phyloP scores from a whole-genome alignment of 1,284 basidiomycete genomes.

The Ustilago curta region DNA sequence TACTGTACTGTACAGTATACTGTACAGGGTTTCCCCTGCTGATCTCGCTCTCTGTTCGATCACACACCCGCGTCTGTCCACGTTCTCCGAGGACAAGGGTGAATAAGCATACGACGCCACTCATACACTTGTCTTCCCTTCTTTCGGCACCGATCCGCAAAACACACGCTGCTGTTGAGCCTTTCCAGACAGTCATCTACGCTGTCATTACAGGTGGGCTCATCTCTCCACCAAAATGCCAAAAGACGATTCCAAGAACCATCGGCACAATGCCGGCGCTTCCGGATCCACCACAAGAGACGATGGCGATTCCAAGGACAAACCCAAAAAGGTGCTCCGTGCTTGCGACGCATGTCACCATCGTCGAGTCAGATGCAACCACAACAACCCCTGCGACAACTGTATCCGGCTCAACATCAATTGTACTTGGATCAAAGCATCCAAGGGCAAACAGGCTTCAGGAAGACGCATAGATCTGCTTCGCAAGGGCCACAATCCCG shows the following conservation, averaged over 20 bases:
- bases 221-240: constrained; percentile 24
- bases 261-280: constrained; percentile 16
- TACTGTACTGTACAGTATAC: no score
- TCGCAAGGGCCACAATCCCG: constrained; percentile 49
- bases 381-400: constrained; percentile 60
- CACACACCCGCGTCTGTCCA: neutral
- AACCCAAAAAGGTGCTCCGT: constrained; percentile 49
- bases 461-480: constrained; percentile 50
- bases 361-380: constrained; percentile 57
- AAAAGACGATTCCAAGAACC: constrained; percentile 37
- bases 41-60: neutral
- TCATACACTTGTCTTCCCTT: neutral
- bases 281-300: constrained; percentile 17
- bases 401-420: constrained; percentile 59
- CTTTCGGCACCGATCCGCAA: neutral
- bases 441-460: constrained; percentile 54
- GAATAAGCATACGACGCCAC: constrained; percentile 2
- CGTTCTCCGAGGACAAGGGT: neutral
- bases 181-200: neutral
- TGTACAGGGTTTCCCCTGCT: neutral
- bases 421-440: constrained; percentile 62
- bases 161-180: neutral
- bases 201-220: constrained; percentile 6
- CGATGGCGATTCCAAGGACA: constrained; percentile 37
- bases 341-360: constrained; percentile 54